A percentile compares a stretch with the other conserved stretches of the same genome.
These are phyloP conservation scores for Cladosporium colombiae DNA, from an alignment of 2,329 filamentous ascomycete genomes.

Conservation along the genomic window DNA sequence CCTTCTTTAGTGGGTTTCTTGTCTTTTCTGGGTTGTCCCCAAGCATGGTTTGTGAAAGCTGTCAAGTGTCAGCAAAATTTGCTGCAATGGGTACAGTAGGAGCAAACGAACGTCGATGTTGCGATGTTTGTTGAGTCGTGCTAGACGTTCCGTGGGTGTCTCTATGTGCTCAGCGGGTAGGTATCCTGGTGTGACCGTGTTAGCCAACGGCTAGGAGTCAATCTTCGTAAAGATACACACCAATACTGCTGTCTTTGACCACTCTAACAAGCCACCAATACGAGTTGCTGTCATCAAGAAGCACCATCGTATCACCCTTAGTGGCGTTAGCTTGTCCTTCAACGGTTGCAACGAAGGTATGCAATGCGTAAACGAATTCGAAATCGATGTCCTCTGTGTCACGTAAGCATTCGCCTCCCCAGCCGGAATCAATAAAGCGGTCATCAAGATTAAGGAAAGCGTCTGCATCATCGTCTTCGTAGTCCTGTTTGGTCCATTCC, in stretches of 20 bases:
- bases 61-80: constrained; percentile 31
- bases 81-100: neutral
- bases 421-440: constrained; percentile 69
- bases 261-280: constrained; percentile 99
- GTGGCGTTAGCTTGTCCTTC: constrained; percentile 98
- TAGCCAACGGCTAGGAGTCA: neutral
- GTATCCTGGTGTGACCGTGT: constrained; percentile 65
- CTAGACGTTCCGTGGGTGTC: constrained; percentile 91
- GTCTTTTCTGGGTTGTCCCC: constrained; percentile 75
- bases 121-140: constrained; percentile 92
- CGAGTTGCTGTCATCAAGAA: constrained; percentile 97
- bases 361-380: constrained; percentile 97
- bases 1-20: constrained; percentile 79
- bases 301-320: constrained; percentile 97
- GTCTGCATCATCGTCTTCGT: constrained; percentile 63
- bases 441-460: constrained; percentile 58
- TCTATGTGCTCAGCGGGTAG: constrained; percentile 97
- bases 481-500: constrained; percentile 20
- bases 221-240: constrained; percentile 45
- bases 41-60: constrained; percentile 71
- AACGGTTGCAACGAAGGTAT: constrained; percentile 96
- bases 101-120: constrained; percentile 81
- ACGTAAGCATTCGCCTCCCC: constrained; percentile 83
- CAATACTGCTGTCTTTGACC: constrained; percentile 96
- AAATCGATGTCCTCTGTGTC: constrained; percentile 98